Conservation (phyloP, 2,329 filamentous ascomycete species). For the Phoma sp. region DNA sequence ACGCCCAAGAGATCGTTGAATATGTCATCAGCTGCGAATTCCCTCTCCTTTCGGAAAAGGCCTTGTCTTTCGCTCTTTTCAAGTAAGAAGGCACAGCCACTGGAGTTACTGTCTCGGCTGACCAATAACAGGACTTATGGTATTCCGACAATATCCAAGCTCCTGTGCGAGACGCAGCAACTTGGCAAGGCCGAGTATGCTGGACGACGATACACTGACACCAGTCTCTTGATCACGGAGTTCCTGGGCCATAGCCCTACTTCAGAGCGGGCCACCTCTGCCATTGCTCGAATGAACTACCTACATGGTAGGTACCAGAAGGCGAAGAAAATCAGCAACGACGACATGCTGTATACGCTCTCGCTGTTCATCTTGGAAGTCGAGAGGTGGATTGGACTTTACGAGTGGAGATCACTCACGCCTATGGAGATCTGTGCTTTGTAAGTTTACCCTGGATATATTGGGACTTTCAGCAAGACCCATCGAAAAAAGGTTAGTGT, state of each 20-base stretch:
- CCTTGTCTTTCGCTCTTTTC: slow-evolving; percentile 65
- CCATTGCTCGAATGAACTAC: slow-evolving; percentile 68
- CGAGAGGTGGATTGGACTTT: slow-evolving; percentile 65
- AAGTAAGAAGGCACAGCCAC: slow-evolving; percentile 36
- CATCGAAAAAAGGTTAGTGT: neutral
- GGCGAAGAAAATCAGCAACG: slow-evolving; percentile 64
- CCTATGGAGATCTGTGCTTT: slow-evolving; percentile 72
- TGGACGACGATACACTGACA: slow-evolving; percentile 41
- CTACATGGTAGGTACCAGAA: slow-evolving; percentile 64
- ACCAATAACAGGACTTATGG: slow-evolving; percentile 39
- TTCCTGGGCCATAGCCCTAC: slow-evolving; percentile 34
- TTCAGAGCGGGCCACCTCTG: slow-evolving; percentile 47
- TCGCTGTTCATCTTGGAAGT: slow-evolving; percentile 71
- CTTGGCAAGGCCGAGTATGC: slow-evolving; percentile 32
- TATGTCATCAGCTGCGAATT: slow-evolving; percentile 60
- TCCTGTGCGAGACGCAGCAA: slow-evolving; percentile 44
- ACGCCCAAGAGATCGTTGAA: slow-evolving; percentile 59
- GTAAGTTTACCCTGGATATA: slow-evolving; percentile 13
- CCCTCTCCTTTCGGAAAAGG: slow-evolving; percentile 57
- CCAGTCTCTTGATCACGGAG: slow-evolving; percentile 40
- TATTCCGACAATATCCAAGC: slow-evolving; percentile 45
- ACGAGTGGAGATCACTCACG: slow-evolving; percentile 73
- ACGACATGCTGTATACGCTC: slow-evolving; percentile 70
- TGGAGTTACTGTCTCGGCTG: neutral
- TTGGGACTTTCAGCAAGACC: too few relatives aligned